phyloP scores from a whole-genome alignment of 345 rosid genomes.

The Ceriops zippeliana region DNA sequence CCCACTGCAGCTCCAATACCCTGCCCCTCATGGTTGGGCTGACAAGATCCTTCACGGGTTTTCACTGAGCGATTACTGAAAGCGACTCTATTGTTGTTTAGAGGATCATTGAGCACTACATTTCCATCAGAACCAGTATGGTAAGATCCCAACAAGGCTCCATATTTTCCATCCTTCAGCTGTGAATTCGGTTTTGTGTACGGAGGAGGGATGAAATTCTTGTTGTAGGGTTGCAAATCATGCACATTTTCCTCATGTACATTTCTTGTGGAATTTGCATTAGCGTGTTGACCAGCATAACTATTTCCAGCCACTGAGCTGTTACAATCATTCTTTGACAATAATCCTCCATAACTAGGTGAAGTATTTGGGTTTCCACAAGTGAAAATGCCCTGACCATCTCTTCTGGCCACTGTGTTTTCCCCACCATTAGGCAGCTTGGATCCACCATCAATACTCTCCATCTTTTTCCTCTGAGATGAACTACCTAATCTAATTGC shows the following conservation, averaged over 20 bases:
- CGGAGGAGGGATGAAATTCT: constrained; percentile 54
- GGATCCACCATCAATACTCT: constrained; percentile 23
- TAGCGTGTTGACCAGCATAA: constrained; percentile 24
- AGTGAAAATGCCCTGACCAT: constrained; percentile 19
- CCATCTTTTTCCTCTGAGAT: constrained; percentile 37
- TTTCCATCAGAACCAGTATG: constrained; percentile 29
- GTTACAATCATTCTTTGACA: constrained; percentile 28
- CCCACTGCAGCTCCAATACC: constrained; percentile 21
- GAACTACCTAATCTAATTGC: constrained; percentile 44
- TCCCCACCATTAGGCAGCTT: constrained; percentile 39
- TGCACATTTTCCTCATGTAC: constrained; percentile 38
- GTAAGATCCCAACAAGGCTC: constrained; percentile 26
- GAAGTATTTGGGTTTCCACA: constrained; percentile 22
- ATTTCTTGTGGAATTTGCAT: constrained; percentile 27
- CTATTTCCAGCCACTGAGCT: constrained; percentile 24
- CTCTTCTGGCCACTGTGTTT: constrained; percentile 33
- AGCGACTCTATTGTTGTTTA: constrained; percentile 20
- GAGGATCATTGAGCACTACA: constrained; percentile 31
- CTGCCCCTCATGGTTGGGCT: constrained; percentile 31
- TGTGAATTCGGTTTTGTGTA: constrained; percentile 42
- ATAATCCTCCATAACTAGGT: constrained; percentile 24
- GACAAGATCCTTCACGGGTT: constrained; percentile 25
- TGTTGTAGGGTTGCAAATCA: constrained; percentile 35
- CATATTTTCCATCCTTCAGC: constrained; percentile 35
- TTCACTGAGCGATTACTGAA: constrained; percentile 23